Conservation (phyloP, 768 basidiomycete species). For the Rhodocollybia butyracea region DNA sequence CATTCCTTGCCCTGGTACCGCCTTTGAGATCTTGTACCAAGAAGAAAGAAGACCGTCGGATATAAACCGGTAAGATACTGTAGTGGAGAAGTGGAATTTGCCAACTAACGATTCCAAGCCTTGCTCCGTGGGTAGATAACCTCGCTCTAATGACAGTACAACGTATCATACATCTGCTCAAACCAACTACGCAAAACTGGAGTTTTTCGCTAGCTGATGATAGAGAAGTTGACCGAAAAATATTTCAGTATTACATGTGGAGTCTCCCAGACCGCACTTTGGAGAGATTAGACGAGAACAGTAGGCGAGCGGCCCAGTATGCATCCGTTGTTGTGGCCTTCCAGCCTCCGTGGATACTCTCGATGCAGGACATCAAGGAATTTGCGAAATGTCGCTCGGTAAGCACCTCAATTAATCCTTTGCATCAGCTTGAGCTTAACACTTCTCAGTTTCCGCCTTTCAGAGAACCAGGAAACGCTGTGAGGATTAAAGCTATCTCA, state of each 20-base stretch:
- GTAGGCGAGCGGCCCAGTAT: slow-evolving; percentile 17
- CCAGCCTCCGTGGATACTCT: slow-evolving; percentile 60
- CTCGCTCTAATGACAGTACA: slow-evolving; percentile 52
- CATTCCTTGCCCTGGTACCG: slow-evolving; percentile 34
- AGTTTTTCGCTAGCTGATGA: slow-evolving; percentile 32
- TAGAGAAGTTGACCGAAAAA: slow-evolving; percentile 31
- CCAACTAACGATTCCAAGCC: slow-evolving; percentile 23
- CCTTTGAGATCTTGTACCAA: slow-evolving; percentile 30
- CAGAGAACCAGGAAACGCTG: slow-evolving; percentile 25
- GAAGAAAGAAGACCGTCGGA: slow-evolving; percentile 36
- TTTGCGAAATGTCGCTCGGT: slow-evolving; percentile 46
- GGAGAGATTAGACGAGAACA: slow-evolving; percentile 15
- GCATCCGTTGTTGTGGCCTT: slow-evolving; percentile 49
- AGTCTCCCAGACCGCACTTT: slow-evolving; percentile 18
- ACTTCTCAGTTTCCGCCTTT: slow-evolving; percentile 38
- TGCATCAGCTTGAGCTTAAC: not conserved
- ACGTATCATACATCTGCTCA: slow-evolving; percentile 41
- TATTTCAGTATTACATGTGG: slow-evolving; percentile 48
- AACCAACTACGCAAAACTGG: slow-evolving; percentile 41
- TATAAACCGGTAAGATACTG: slow-evolving; percentile 36
- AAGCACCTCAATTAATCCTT: slow-evolving; percentile 11
- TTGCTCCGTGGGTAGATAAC: slow-evolving; percentile 46
- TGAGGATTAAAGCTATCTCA: not conserved
- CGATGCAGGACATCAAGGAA: slow-evolving; percentile 48
- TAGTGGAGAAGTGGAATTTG: not conserved